phyloP scores from a whole-genome alignment of 192 early-diverging fungal species.

The Coemansia sp. region DNA sequence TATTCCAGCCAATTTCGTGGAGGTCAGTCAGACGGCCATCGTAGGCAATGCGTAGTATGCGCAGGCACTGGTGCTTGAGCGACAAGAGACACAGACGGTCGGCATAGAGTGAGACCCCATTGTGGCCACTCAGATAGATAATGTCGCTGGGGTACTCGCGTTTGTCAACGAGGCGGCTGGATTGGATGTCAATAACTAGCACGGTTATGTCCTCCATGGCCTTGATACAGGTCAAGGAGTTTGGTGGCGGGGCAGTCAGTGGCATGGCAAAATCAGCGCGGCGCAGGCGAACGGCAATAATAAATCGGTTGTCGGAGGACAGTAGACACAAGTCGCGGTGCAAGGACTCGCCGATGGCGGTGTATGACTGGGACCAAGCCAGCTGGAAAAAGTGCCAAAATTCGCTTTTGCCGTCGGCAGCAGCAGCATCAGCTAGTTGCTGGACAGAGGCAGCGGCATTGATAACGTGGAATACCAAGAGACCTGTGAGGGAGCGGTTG shows the following conservation, averaged over 20 bases:
- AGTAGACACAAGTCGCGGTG: slow-evolving; percentile 48
- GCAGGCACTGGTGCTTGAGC: slow-evolving; percentile 48
- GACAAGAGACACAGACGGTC: slow-evolving; percentile 49
- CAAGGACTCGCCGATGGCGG: slow-evolving; percentile 34
- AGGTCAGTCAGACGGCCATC: slow-evolving; percentile 26
- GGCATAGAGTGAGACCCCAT: slow-evolving; percentile 32
- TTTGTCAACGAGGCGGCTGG: slow-evolving; percentile 25
- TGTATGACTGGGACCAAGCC: slow-evolving; percentile 35
- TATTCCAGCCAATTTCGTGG: slow-evolving; percentile 52
- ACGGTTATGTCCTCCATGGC: slow-evolving; percentile 46
- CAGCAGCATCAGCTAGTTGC: slow-evolving; percentile 16
- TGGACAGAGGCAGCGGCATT: slow-evolving; percentile 24
- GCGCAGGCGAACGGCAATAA: slow-evolving; percentile 32
- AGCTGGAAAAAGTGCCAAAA: slow-evolving; percentile 45
- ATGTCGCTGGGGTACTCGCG: slow-evolving; percentile 43
- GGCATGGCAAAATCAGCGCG: slow-evolving; percentile 3
- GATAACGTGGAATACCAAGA: slow-evolving; percentile 33
- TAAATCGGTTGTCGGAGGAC: slow-evolving; percentile 22
- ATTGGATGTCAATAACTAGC: slow-evolving; percentile 28
- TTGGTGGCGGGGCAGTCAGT: slow-evolving; percentile 5
- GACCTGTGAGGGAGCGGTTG: slow-evolving; percentile 34
- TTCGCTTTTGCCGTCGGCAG: slow-evolving; percentile 26
- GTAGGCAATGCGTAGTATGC: slow-evolving; percentile 25
- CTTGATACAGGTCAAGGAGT: slow-evolving; percentile 24
- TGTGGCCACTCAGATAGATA: slow-evolving; percentile 44